These are phyloP conservation scores for Graphium sp. DNA, from an alignment of 2,329 filamentous ascomycete genomes.

Conservation along the genomic window DNA sequence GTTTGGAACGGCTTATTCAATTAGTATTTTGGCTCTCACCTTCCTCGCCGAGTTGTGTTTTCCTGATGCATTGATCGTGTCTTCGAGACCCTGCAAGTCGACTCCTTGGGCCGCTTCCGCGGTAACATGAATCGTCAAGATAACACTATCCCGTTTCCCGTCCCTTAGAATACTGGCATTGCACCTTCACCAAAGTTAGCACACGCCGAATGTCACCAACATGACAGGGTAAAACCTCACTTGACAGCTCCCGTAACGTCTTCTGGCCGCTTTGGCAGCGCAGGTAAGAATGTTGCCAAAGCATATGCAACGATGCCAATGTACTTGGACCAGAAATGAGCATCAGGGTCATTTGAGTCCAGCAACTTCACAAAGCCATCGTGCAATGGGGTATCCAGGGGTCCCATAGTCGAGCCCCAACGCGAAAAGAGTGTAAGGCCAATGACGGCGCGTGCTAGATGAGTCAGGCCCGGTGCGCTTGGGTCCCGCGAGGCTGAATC, in stretches of 20 bases:
- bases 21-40: constrained; percentile 1
- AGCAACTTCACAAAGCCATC: constrained; percentile 23
- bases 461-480: constrained; percentile 55
- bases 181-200: constrained; percentile 5
- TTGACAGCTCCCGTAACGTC: constrained; percentile 18
- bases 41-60: constrained; percentile 11
- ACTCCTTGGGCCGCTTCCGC: constrained; percentile 12
- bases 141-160: constrained; percentile 18
- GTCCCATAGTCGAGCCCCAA: constrained; percentile 48
- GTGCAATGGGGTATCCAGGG: constrained; percentile 26
- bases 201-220: background rate
- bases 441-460: constrained; percentile 53
- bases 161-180: constrained; percentile 9
- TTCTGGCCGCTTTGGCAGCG: constrained; percentile 17
- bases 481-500: constrained; percentile 52
- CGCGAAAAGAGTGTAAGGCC: constrained; percentile 56
- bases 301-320: constrained; percentile 27
- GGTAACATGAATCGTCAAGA: constrained; percentile 17
- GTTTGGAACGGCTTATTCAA: too few relatives aligned
- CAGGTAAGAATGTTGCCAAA: constrained; percentile 23
- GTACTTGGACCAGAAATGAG: constrained; percentile 35
- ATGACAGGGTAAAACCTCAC: constrained; percentile 15
- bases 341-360: constrained; percentile 16
- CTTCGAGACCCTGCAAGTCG: constrained; percentile 15
- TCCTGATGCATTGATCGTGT: constrained; percentile 14